Evolutionary conservation across 768 basidiomycete species (phyloP), one percentile per base, ranked within the genome.

Genomic region (Cystobasidiopsis lactophilus): DNA sequence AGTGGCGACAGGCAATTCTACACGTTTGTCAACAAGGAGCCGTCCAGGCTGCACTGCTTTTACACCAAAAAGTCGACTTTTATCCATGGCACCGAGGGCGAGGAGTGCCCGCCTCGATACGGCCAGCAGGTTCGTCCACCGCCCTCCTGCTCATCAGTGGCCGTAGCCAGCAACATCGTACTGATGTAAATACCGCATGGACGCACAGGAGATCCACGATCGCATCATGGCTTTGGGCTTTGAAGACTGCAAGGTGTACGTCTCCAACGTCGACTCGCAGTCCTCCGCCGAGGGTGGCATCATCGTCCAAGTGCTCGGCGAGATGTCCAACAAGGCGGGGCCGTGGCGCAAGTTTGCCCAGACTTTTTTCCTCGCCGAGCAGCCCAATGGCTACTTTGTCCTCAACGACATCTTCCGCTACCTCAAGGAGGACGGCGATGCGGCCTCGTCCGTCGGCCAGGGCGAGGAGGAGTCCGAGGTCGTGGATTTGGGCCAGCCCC

Each of bases 401-500:
- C 79, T 98, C 69, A 98, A 98, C 69, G 93, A 98, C 71, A 95
- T 96, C 72, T 98, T 96, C 79, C 82, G 93, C 55, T 96, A 93
- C 75, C 73, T 98, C 58, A 95, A 93, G 72, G 93, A 68, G 35
- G 66, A 66, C 65, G 64, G 69, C 67, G 65, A 66, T 30, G 62
- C n/a, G n/a, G n/a, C n/a, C n/a, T 7, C 7, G 16, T 35, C 33
- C 9, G 9, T 7, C 33, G 33, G 33, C 9, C 9, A 35, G 9
- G 33, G 16, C 16, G 9, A 35, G 33, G 33, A 35, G 9, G 33
- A 7, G 9, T 7, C 33, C 33, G 16, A 7, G 9, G 9, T 16
- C 33, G 33, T 35, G 9, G 33, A 35, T 35, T 16, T 35, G 16
- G 33, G 33, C 7, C 33, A 7, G 7, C 33, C 33, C 33, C 33